Percentiles rank a stretch among this genome's conserved stretches.
phyloP scores from a whole-genome alignment of 768 basidiomycete species.

The Leccinum sublutescens region DNA sequence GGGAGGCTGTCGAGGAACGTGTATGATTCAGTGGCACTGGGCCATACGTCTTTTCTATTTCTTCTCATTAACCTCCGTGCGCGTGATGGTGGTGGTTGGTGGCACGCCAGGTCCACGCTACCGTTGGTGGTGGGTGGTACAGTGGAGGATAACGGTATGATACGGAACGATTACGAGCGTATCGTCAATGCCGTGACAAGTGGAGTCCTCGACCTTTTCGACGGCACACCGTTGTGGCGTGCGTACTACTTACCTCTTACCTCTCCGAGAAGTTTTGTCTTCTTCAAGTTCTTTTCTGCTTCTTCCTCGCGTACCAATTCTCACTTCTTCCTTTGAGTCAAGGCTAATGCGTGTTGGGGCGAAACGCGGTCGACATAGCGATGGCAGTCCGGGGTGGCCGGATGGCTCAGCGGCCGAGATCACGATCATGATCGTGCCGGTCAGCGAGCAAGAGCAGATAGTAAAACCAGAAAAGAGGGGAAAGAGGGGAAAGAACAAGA shows the following conservation, averaged over 20 bases:
- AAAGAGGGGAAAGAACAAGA: background rate
- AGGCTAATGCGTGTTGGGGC: background rate
- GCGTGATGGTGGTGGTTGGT: too few relatives aligned
- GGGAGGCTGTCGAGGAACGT: background rate
- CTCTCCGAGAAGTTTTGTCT: background rate
- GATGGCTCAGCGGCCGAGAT: background rate
- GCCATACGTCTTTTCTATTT: background rate
- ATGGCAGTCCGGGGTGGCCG: background rate
- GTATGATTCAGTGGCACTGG: background rate
- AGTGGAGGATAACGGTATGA: background rate
- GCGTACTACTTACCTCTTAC: background rate
- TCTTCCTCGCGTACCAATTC: background rate
- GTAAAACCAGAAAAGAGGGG: background rate
- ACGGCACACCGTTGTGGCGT: background rate
- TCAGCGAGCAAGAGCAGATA: background rate
- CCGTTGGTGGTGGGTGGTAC: background rate
- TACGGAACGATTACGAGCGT: background rate
- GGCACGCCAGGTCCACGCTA: slow-evolving; percentile 1
- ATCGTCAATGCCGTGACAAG: background rate
- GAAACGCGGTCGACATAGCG: background rate
- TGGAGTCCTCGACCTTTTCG: background rate
- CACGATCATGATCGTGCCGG: background rate
- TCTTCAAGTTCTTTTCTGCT: background rate
- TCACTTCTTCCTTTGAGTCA: background rate
- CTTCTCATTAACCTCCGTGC: background rate